These are phyloP conservation scores for Pseudogymnoascus sp. DNA, from an alignment of 2,329 filamentous ascomycete genomes.

Conservation along the genomic window DNA sequence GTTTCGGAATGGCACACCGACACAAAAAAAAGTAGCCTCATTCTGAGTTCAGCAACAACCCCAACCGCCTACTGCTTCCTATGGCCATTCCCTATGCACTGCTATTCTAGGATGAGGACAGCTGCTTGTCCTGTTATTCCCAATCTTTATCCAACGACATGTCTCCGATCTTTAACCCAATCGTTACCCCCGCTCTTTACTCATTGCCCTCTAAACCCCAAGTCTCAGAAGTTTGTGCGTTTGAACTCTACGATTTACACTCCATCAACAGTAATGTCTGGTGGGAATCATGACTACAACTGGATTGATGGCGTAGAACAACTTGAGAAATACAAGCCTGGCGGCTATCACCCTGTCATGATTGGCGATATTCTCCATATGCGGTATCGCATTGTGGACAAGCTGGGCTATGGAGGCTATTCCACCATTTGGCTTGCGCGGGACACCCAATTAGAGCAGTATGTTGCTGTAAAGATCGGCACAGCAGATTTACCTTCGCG, in stretches of 20 bases:
- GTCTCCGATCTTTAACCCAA: not conserved
- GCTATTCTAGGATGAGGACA: not conserved
- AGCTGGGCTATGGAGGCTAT: conserved; percentile 32
- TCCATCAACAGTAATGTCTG: not conserved
- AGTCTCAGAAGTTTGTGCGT: not conserved
- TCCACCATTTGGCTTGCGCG: conserved; percentile 33
- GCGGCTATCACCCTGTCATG: conserved; percentile 15
- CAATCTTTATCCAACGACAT: not conserved
- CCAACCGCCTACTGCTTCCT: not conserved
- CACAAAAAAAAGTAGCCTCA: not conserved
- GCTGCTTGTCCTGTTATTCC: not conserved
- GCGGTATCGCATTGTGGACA: conserved; percentile 31
- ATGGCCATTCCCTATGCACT: not conserved
- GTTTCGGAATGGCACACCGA: not conserved
- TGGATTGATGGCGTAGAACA: conserved; percentile 14
- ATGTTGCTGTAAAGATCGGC: conserved; percentile 12
- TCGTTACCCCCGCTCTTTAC: not conserved
- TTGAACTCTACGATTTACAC: not conserved
- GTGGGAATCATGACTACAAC: not conserved
- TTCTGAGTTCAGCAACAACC: not conserved
- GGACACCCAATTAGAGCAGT: conserved; percentile 18
- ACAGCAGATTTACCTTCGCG: conserved; percentile 7
- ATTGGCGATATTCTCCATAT: conserved; percentile 24
- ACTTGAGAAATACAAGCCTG: conserved; percentile 13
- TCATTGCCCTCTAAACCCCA: not conserved